Conservation (phyloP, 768 basidiomycete genomes). For the Auricularia auricula-judae region DNA sequence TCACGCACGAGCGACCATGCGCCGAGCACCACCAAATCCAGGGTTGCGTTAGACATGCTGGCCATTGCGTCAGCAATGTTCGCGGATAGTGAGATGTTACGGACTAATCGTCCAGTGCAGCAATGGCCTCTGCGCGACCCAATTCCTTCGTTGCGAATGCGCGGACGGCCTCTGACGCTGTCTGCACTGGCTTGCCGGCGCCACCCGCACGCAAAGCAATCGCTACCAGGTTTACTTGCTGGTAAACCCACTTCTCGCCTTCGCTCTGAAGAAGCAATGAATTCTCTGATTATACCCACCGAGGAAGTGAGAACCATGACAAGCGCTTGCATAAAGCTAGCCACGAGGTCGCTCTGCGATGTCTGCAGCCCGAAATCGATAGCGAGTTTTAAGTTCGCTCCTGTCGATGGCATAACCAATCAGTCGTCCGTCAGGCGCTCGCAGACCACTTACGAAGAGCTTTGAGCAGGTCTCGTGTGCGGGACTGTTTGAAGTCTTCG, state of each 20-base stretch:
- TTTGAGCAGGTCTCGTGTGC: conserved; percentile 65
- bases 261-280: conserved; percentile 37
- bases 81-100: conserved; percentile 16
- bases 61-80: not conserved
- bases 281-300: too few species aligned
- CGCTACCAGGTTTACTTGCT: conserved; percentile 55
- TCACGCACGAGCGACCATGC: conserved; percentile 64
- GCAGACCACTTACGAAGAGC: conserved; percentile 49
- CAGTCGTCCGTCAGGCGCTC: conserved; percentile 3
- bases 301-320: conserved; percentile 44
- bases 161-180: conserved; percentile 65
- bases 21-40: conserved; percentile 72
- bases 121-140: conserved; percentile 65
- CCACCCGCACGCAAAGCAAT: conserved; percentile 60
- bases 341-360: conserved; percentile 73
- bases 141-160: conserved; percentile 83
- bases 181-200: conserved; percentile 60
- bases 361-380: conserved; percentile 81
- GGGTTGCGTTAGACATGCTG: conserved; percentile 82
- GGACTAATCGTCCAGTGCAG: conserved; percentile 83
- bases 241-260: conserved; percentile 81
- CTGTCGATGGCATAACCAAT: conserved; percentile 20
- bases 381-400: conserved; percentile 80
- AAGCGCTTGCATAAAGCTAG: conserved; percentile 87
- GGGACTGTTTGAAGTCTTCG: conserved; percentile 50